phyloP scores from a whole-genome alignment of 2,329 filamentous ascomycete species.

The Rugonectria rugulosa region DNA sequence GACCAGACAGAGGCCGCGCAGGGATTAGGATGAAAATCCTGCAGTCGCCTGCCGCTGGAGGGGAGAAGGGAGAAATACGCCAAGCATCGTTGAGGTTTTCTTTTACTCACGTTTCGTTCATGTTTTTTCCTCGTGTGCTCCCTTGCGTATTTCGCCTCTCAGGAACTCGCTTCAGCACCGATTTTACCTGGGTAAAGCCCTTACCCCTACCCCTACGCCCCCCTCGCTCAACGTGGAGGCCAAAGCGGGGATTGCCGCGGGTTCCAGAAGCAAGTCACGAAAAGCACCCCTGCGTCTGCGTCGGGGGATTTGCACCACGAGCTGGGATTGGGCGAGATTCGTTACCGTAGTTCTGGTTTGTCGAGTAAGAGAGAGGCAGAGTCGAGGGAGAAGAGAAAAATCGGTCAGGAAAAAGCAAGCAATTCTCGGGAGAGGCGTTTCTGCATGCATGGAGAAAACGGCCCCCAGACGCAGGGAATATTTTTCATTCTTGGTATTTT shows the following conservation, averaged over 20 bases:
- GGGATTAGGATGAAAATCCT: slow-evolving; percentile 21
- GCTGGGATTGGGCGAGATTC: background rate
- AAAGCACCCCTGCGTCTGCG: slow-evolving; percentile 18
- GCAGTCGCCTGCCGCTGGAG: slow-evolving; percentile 10
- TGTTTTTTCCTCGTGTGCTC: too few species aligned
- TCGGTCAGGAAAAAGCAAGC: background rate
- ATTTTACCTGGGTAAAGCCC: too few species aligned
- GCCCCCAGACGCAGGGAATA: background rate
- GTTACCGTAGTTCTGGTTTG: slow-evolving; percentile 4
- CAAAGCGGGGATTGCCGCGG: slow-evolving; percentile 24
- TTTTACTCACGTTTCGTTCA: background rate
- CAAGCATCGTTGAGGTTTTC: slow-evolving; percentile 26
- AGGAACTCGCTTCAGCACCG: too few species aligned
- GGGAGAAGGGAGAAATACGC: too few species aligned
- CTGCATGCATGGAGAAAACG: background rate
- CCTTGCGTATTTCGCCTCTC: too few species aligned
- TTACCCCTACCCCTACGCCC: too few species aligned
- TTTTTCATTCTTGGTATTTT: background rate
- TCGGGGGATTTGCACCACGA: slow-evolving; percentile 4
- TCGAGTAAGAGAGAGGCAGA: background rate
- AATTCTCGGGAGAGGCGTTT: background rate
- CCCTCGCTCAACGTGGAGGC: slow-evolving; percentile 13
- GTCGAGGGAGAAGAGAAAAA: background rate
- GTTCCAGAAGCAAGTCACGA: slow-evolving; percentile 30
- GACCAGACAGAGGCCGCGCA: slow-evolving; percentile 25